Base-by-base conservation (phyloP, 2,329 filamentous ascomycete species). In the Ophiostoma australiae region DNA sequence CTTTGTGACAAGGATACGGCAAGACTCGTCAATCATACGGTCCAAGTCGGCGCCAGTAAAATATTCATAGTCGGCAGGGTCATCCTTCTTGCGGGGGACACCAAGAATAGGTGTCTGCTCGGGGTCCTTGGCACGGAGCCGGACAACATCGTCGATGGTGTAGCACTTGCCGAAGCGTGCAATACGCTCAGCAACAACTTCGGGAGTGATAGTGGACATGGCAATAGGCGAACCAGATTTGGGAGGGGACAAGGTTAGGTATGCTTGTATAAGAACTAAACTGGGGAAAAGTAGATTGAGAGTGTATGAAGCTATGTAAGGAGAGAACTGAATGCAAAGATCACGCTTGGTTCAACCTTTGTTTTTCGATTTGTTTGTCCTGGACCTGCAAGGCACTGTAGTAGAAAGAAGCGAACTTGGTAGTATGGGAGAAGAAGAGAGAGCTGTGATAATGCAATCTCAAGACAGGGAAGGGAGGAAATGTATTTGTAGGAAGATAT, bases 61-160 rank as follows among this genome's bases (percentile, higher is more conserved):
- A 72, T 79, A 79, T 35, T 80, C 79, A 72, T 82, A 82, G 3
- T 77, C 76, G 23, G 76, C 74, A 4, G 76, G 74, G 68, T 76
- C 77, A 39, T 80, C 73, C 1, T 78, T 75, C 3, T 76, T 74
- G 39, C 73, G 77, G 0, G 81, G 80, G 73, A 82, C 80, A 4
- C 81, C 81, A 8, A 82, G 76, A 65, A 82, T 81, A 1, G 80
- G 80, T 66, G 75, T 72, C 73, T 83, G 80, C n/a, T 79, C 73
- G 3, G 76, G 71, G 70, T 82, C 80, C 17, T 76, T 74, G 7
- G 77, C 81, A 58, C 81, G 77, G 68, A 79, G 74, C 2, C 80
- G 79, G 70, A 82, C 78, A 67, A 82, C 75, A 67, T 82, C 81
- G 70, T 83, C 81, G 7, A 82, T 76, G 23, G 80, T 77, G 76